Conservation (phyloP, 1,284 basidiomycete genomes). For the Mycosarcoma maydis region DNA sequence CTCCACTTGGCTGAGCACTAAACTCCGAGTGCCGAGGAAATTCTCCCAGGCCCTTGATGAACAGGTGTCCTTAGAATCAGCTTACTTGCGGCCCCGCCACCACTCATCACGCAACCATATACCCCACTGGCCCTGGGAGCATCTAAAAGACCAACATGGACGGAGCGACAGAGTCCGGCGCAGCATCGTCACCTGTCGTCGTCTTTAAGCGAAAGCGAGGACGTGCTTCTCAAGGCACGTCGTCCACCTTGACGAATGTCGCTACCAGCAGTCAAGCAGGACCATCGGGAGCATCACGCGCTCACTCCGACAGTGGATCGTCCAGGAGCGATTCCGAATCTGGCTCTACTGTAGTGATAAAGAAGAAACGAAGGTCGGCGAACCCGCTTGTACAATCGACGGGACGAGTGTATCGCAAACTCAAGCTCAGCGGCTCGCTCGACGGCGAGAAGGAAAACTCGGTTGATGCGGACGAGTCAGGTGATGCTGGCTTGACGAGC, state of each 20-base stretch:
- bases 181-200: conserved; percentile 3
- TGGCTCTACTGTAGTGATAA: conserved; percentile 25
- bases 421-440: conserved; percentile 9
- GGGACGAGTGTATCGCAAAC: conserved; percentile 14
- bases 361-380: conserved; percentile 28
- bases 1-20: conserved; percentile 13
- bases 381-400: conserved; percentile 41
- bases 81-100: too few species aligned
- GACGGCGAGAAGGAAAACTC: too few species aligned
- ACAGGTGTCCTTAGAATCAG: too few species aligned
- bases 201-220: conserved; percentile 45
- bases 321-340: conserved; percentile 5
- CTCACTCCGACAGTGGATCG: conserved; percentile 8
- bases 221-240: conserved; percentile 9
- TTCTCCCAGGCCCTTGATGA: conserved; percentile 4
- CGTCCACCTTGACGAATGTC: conserved; percentile 3
- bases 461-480: too few species aligned
- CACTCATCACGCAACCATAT: not conserved
- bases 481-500: too few species aligned
- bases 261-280: conserved; percentile 6
- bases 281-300: conserved; percentile 16
- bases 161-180: not conserved
- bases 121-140: not conserved
- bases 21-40: conserved; percentile 28
- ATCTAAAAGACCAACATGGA: conserved; percentile 1